Evolutionary conservation across 345 rosid genomes (phyloP).

Genomic region (Eucalyptus cladocalyx): DNA sequence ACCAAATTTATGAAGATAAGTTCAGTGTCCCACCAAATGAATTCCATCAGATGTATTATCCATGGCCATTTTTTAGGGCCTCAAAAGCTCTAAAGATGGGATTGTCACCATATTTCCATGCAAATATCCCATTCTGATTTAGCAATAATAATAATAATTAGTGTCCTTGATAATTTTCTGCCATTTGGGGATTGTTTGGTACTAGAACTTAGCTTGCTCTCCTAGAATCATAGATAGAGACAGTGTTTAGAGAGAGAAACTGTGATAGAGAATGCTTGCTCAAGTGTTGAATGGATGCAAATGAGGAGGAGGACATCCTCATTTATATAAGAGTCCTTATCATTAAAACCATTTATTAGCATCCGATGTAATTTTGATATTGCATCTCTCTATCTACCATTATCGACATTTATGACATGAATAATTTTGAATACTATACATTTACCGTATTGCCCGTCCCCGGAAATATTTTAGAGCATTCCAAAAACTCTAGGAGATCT

Average conservation of each 20-base stretch:
- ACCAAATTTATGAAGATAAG: too few species aligned
- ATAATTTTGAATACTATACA: neutral
- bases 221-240: neutral
- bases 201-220: neutral
- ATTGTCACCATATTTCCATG: neutral
- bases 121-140: neutral
- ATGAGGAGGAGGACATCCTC: neutral
- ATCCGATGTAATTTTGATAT: too few species aligned
- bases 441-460: fast-evolving
- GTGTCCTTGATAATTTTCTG: neutral
- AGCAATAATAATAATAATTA: neutral
- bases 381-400: neutral
- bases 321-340: neutral
- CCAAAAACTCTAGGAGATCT: neutral
- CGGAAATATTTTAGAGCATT: neutral
- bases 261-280: neutral
- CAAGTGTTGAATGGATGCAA: neutral
- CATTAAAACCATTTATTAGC: neutral
- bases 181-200: neutral
- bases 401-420: neutral
- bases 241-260: neutral
- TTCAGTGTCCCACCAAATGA: too few species aligned
- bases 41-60: too few species aligned
- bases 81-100: neutral
- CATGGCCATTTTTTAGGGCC: neutral